Evolutionary conservation across 495 filamentous ascomycete genomes (phyloP).

Genomic region (Mytilinidion resinicola): DNA sequence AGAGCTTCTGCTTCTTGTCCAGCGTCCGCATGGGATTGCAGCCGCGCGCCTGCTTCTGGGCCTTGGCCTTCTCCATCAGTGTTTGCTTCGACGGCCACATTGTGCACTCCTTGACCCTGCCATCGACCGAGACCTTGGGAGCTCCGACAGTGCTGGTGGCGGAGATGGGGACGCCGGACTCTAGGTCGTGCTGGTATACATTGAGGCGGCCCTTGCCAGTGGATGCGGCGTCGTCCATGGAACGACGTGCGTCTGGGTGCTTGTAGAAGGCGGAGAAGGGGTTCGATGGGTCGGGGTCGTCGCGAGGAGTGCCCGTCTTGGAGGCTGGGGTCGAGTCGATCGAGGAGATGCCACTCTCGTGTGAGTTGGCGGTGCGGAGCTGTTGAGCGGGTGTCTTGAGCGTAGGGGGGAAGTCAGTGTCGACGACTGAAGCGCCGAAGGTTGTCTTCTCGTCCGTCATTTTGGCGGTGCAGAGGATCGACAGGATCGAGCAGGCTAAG

Average conservation of each 20-base stretch:
- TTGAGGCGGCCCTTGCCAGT: constrained; percentile 37
- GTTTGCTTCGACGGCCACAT: constrained; percentile 41
- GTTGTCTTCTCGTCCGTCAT: constrained; percentile 23
- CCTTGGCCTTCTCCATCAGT: constrained; percentile 28
- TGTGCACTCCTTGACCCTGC: constrained; percentile 36
- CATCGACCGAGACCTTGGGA: constrained; percentile 32
- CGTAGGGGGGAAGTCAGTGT: background rate
- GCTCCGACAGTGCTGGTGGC: constrained; percentile 16
- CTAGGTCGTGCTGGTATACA: constrained; percentile 36
- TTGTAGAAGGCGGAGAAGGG: constrained; percentile 57
- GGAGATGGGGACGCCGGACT: constrained; percentile 20
- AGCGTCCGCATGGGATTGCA: constrained; percentile 43
- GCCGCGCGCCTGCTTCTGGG: constrained; percentile 27
- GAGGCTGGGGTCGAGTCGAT: background rate
- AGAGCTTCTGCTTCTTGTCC: constrained; percentile 46
- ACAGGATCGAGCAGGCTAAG: background rate
- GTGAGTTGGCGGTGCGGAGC: constrained; percentile 13
- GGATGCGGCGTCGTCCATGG: constrained; percentile 42
- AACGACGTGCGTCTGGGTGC: constrained; percentile 47
- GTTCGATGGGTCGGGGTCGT: constrained; percentile 20
- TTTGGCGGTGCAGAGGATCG: background rate
- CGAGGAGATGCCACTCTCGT: constrained; percentile 18
- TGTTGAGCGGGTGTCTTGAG: background rate
- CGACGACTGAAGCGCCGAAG: constrained; percentile 23
- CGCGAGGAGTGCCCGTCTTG: background rate